phyloP scores from a whole-genome alignment of 2,329 filamentous ascomycete species.

The Aspergillus pseudoglaucus region DNA sequence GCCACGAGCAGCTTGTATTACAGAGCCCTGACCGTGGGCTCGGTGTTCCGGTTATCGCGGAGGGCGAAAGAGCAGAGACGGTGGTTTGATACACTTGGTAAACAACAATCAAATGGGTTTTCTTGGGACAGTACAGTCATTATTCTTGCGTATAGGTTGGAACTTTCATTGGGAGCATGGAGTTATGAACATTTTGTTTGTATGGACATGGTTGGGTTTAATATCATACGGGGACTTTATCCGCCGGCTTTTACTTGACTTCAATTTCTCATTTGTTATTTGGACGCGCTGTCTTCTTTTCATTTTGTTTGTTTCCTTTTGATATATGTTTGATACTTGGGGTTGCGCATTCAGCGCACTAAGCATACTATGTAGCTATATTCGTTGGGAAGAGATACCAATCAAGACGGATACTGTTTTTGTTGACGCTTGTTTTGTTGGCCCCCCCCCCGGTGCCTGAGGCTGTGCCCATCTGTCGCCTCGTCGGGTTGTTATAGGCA shows the following conservation, averaged over 20 bases:
- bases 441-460: neutral
- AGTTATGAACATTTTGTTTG: slow-evolving; percentile 3
- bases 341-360: slow-evolving; percentile 5
- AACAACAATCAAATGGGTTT: neutral
- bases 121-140: neutral
- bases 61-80: slow-evolving; percentile 71
- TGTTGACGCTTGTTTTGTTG: neutral
- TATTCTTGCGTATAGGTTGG: slow-evolving; percentile 8
- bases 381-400: slow-evolving; percentile 17
- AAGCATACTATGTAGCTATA: slow-evolving; percentile 13
- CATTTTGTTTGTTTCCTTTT: slow-evolving; percentile 4
- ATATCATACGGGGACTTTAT: neutral
- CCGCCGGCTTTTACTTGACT: slow-evolving; percentile 1
- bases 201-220: neutral
- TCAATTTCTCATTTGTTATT: slow-evolving; percentile 3
- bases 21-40: slow-evolving; percentile 88
- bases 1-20: slow-evolving; percentile 87
- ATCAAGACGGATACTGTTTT: slow-evolving; percentile 5
- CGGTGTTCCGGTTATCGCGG: slow-evolving; percentile 76
- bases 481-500: slow-evolving; percentile 6
- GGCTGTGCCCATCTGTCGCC: neutral
- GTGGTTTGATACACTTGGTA: slow-evolving; percentile 54
- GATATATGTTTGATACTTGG: slow-evolving; percentile 3
- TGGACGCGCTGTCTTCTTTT: slow-evolving; percentile 5
- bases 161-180: slow-evolving; percentile 10